These are phyloP conservation scores for Yamadazyma membranifaciens DNA, from an alignment of 1,139 yeast species.

Conservation along the genomic window DNA sequence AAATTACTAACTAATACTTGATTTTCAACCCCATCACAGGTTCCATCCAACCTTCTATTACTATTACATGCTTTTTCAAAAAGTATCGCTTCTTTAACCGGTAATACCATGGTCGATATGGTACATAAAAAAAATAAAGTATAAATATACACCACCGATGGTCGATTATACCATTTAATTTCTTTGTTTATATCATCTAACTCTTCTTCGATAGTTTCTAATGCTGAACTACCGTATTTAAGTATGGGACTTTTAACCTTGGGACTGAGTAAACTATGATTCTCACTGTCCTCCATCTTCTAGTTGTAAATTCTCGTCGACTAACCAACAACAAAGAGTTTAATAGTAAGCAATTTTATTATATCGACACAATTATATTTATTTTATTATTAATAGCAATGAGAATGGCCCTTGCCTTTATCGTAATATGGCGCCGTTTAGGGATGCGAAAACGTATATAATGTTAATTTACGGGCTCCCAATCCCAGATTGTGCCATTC, in stretches of 20 bases:
- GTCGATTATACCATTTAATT: background rate
- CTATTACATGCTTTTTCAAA: conserved; percentile 8
- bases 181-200: background rate
- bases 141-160: background rate
- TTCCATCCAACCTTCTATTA: conserved; percentile 5
- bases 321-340: too few species aligned
- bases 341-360: too few species aligned
- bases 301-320: too few species aligned
- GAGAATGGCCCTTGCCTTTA: too few species aligned
- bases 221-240: background rate
- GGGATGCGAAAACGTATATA: too few species aligned
- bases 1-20: conserved; percentile 31
- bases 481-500: too few species aligned
- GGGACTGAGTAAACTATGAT: too few species aligned
- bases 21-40: conserved; percentile 26
- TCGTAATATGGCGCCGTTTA: too few species aligned
- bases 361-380: too few species aligned
- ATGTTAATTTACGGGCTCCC: too few species aligned
- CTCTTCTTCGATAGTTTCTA: conserved; percentile 1
- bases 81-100: conserved; percentile 3
- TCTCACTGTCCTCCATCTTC: too few species aligned
- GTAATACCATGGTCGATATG: background rate
- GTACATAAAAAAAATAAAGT: background rate
- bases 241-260: background rate
- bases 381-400: too few species aligned